Evolutionary conservation across 2,329 filamentous ascomycete genomes (phyloP), one percentile per base, ranked within the genome.

Genomic region (Colletotrichum neosansevieriae): DNA sequence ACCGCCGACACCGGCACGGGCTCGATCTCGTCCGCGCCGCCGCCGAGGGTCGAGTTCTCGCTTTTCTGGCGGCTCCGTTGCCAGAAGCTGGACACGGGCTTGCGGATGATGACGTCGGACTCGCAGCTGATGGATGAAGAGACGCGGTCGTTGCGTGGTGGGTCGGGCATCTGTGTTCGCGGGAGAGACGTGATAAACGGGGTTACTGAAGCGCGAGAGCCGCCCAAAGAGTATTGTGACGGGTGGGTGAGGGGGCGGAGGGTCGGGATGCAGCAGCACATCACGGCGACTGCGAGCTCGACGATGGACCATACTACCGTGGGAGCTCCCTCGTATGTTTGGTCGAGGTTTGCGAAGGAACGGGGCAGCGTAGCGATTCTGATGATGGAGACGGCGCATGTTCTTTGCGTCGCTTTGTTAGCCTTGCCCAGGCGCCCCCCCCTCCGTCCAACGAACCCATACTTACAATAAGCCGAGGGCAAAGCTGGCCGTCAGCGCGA

Each of bases 241-340:
- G 44, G 54, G 4, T 40, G 38, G 3, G 36, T 10, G 6, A 78
- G 59, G 13, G 78, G 78, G 2, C 79, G 76, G 1, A 82, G 71
- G 15, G 79, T 80, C 0, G 80, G 80, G 5, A 82, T 76, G 63
- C 79, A 80, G 51, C 78, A 75, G 67, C 80, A 81, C 12, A 81
- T 73, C 68, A 81, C 75, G 62, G 78, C 79, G 56, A 77, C 75
- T 53, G 78, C 78, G 68, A 81, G 77, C 69, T 82, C 80, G 60
- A 79, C 75, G 54, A 81, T 75, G 19, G 78, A 79, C 78, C 79
- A 82, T 71, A 77, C 74, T 13, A 75, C 75, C 4, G 75, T 76
- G n/a, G 66, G 56, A 7, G 74, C 71, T 58, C 78, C 75, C 51
- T 78, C 74, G 70, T 74, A 81, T 4, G 78, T 79, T 2, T 70